These are phyloP conservation scores for Medicago truncatula DNA, from an alignment of 306 rosid species.

Conservation along the genomic window MtrunA17r5.0-ANR NC_053049.1:24732001-24732500, in stretches of 20 bases:
- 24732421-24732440: neutral
- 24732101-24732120: slow-evolving; percentile 32
- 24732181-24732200: slow-evolving; percentile 83
- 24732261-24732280: slow-evolving; percentile 89
- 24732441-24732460: neutral
- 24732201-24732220: slow-evolving; percentile 78
- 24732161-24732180: slow-evolving; percentile 86
- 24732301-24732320: neutral
- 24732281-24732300: slow-evolving; percentile 86
- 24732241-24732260: slow-evolving; percentile 76
- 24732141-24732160: slow-evolving; percentile 46
- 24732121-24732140: slow-evolving; percentile 32
- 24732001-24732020: slow-evolving; percentile 43
- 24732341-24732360: neutral
- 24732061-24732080: slow-evolving; percentile 51
- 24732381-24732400: neutral
- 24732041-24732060: slow-evolving; percentile 38
- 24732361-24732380: neutral
- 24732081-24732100: slow-evolving; percentile 58
- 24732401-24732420: neutral
- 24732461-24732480: neutral
- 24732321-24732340: neutral
- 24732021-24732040: slow-evolving; percentile 47
- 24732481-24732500: slow-evolving; percentile 87
- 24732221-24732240: slow-evolving; percentile 81